These are phyloP conservation scores for Calonectria hongkongensis DNA, from an alignment of 2,329 filamentous ascomycete genomes.

Conservation along the genomic window DNA sequence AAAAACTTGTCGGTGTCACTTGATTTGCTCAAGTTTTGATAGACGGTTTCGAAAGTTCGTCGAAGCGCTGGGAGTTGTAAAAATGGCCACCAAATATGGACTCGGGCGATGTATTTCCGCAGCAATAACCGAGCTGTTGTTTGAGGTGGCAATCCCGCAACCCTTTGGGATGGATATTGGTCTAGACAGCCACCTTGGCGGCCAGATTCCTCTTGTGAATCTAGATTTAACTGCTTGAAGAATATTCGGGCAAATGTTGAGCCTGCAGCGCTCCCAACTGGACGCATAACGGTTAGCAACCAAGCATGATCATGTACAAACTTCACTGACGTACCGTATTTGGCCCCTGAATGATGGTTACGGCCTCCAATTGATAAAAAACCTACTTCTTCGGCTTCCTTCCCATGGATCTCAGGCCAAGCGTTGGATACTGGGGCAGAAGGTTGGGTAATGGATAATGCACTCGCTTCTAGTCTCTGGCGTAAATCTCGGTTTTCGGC, in stretches of 20 bases:
- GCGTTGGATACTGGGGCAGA: neutral
- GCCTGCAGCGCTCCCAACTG: constrained; percentile 51
- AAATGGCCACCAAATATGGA: constrained; percentile 56
- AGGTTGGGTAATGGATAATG: neutral
- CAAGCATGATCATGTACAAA: neutral
- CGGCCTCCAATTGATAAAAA: constrained; percentile 48
- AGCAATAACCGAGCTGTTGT: constrained; percentile 44
- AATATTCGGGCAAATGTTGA: constrained; percentile 54
- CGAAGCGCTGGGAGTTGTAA: constrained; percentile 47
- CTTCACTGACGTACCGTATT: constrained; percentile 44
- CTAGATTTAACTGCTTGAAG: constrained; percentile 50
- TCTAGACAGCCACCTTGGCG: constrained; percentile 5
- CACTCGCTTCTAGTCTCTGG: constrained; percentile 8
- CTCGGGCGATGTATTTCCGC: constrained; percentile 46
- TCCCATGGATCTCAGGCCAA: constrained; percentile 5
- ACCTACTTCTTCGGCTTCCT: constrained; percentile 53
- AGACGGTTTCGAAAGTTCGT: constrained; percentile 38
- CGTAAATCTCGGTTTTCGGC: constrained; percentile 5
- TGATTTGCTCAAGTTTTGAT: constrained; percentile 41
- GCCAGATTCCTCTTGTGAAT: neutral
- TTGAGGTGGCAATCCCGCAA: constrained; percentile 48
- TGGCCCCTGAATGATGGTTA: constrained; percentile 39
- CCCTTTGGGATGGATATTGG: constrained; percentile 25
- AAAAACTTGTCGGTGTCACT: constrained; percentile 45
- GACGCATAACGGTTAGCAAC: neutral